phyloP scores from a whole-genome alignment of 2,329 filamentous ascomycete species.

The Penicillium digitatum region DNA sequence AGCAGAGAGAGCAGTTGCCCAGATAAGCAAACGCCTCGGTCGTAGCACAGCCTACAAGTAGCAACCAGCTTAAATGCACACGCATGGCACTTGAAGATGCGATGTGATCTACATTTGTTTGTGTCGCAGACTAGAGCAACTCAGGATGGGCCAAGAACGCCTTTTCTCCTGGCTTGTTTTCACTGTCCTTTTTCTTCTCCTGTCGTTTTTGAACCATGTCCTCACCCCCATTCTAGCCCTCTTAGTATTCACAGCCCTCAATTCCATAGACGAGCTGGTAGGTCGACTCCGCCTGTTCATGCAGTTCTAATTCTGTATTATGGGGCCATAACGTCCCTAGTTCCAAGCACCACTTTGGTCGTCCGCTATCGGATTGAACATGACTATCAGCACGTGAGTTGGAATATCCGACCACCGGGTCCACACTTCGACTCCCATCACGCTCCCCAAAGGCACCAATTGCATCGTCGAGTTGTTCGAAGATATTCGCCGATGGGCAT shows the following conservation, averaged over 20 bases:
- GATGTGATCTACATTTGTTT: not conserved
- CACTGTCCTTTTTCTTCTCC: not conserved
- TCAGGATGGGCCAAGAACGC: not conserved
- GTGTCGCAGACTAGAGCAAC: not conserved
- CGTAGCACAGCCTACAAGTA: not conserved
- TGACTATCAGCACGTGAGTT: conserved; percentile 1
- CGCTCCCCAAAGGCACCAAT: conserved; percentile 9
- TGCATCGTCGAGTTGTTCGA: conserved; percentile 8
- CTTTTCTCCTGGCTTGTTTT: not conserved
- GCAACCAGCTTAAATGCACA: not conserved
- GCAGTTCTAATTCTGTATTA: not conserved
- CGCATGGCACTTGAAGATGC: not conserved
- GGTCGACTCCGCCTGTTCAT: not conserved
- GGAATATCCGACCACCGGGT: no score
- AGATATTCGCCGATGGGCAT: conserved; percentile 6
- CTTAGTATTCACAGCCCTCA: not conserved
- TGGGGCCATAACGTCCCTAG: conserved; percentile 4
- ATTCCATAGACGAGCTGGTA: not conserved
- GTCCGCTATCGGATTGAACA: conserved; percentile 9
- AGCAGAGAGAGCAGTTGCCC: not conserved
- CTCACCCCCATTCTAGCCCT: not conserved
- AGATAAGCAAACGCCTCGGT: not conserved
- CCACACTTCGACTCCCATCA: not conserved
- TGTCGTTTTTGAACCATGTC: not conserved
- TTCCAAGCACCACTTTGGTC: conserved; percentile 10